Base-by-base conservation (phyloP, 148 eudicot species). In the Agrostemma githago region DNA sequence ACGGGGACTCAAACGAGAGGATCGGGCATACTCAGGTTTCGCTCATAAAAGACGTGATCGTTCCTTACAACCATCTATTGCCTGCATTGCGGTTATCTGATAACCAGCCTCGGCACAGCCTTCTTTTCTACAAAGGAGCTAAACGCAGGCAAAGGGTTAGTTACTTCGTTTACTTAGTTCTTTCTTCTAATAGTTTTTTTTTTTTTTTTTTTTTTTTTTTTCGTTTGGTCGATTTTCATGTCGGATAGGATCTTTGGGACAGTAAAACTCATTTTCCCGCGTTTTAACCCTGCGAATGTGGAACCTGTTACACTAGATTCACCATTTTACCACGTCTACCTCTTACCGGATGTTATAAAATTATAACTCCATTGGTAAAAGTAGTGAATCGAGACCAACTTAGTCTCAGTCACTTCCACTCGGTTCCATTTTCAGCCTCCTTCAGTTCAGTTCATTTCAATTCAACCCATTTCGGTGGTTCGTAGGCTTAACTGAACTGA, bases 121-220 rank as follows among this genome's bases (percentile, higher is more conserved):
- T 94, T 82, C 90, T 94, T 68, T 94, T 88, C 83, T 95, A 88
- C 73, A 95, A 92, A 86, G 98, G 98, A 74, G 97, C 97, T 74
- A 95, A 92, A 80, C 97, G 90, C 76, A 86, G 98, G 74, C 92
- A 87, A 51, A 84, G 93, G 84, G 98, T 95, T 43, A 84, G 93
- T 86, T 75, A 11, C 74, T 46, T 62, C 41, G 26, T 5, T 19
- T 66, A 8, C n/a, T n/a, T n/a, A n/a, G n/a, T n/a, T n/a, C n/a
- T n/a, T n/a, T n/a, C n/a, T n/a, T n/a, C n/a, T n/a, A 42, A 42
- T n/a, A 17, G 0, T 17, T n/a, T 15, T 4, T 8, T 6, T 19
- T 58, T 20, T 8, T 58, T 48, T 11, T 6, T 11, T 48, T 15
- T 48, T n/a, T n/a, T 11, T 48, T 58, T 19, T 54, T 57, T n/a